phyloP scores from a whole-genome alignment of 805 yeast species.

The Metschnikowia kunwiensis region DNA sequence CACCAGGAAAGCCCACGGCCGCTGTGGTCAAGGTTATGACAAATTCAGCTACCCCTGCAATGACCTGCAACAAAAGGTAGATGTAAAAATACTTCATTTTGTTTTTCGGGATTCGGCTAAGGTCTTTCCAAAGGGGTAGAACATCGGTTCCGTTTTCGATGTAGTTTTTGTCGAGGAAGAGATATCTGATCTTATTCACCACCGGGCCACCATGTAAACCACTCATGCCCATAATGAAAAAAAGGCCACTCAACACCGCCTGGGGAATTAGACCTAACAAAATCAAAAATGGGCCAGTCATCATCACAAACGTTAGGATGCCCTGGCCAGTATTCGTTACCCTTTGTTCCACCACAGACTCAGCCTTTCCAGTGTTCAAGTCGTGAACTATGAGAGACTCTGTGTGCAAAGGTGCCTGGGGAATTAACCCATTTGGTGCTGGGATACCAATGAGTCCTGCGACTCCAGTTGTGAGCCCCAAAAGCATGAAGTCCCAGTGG shows the following conservation, averaged over 20 bases:
- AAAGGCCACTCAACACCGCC: slow-evolving; percentile 87
- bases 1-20: slow-evolving; percentile 93
- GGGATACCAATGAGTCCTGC: slow-evolving; percentile 89
- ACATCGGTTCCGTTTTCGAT: slow-evolving; percentile 35
- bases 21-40: slow-evolving; percentile 84
- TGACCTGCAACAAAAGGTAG: slow-evolving; percentile 55
- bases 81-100: slow-evolving; percentile 46
- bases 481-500: slow-evolving; percentile 85
- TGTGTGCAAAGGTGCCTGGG: slow-evolving; percentile 96
- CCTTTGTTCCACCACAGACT: slow-evolving; percentile 82
- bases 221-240: slow-evolving; percentile 87
- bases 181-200: slow-evolving; percentile 55
- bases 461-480: slow-evolving; percentile 84
- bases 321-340: slow-evolving; percentile 86
- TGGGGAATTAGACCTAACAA: slow-evolving; percentile 87
- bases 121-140: slow-evolving; percentile 33
- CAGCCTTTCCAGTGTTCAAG: slow-evolving; percentile 33
- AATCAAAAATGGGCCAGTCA: slow-evolving; percentile 81
- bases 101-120: slow-evolving; percentile 26
- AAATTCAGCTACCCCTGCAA: slow-evolving; percentile 77
- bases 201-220: slow-evolving; percentile 71
- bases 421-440: slow-evolving; percentile 94
- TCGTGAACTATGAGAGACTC: slow-evolving; percentile 63
- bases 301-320: slow-evolving; percentile 73
- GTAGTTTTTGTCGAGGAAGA: slow-evolving; percentile 55